Evolutionary conservation across 1,139 yeast species (phyloP), one percentile per base, ranked within the genome.

Genomic region (Candida tropicalis): DNA sequence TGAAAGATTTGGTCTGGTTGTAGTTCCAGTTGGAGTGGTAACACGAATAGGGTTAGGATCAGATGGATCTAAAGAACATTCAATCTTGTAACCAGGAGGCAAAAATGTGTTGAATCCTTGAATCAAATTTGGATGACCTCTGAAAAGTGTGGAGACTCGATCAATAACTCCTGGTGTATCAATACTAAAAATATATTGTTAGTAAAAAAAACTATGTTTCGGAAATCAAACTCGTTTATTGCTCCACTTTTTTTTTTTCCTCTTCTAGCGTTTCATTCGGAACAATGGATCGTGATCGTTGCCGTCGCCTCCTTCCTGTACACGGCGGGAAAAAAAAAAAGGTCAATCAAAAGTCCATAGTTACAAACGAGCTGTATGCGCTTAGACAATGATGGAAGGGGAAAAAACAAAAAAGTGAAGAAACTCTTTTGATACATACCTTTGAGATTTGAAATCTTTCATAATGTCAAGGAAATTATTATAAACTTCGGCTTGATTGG

Each of bases 121-220:
- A 51, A 93, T 91, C 58, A 93, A 74, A 55, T 82, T 81, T 2
- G 97, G 97, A 63, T 90, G 97, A 4, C 98, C 99, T 49, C 90
- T 79, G 63, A 93, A 93, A 46, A 93, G 70, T 1, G 87, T 80
- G 0, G 97, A 89, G 0, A 93, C 99, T 45, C 99, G 77, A 59
- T 90, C 97, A 60, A 93, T 93, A 28, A 93, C 99, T 16, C 98
- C 99, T 0, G 99, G 99, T 1, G 99, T 93, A 64, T 95, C 98
- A 58, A 93, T 91, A 53, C 88, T 81, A 56, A 27, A 41, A 18
- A 15, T 8, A 32, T 15, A 38, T 27, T 31, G 48, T 41, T 42
- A 43, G 49, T 48, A 31, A 18, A 31, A 17, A 18, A 28, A n/a
- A n/a, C n/a, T n/a, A 28, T 9, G 20, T n/a, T 18, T 22, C 24